phyloP scores from a whole-genome alignment of 164 flowering plant species.

The Paratinospora sagittata region DNA sequence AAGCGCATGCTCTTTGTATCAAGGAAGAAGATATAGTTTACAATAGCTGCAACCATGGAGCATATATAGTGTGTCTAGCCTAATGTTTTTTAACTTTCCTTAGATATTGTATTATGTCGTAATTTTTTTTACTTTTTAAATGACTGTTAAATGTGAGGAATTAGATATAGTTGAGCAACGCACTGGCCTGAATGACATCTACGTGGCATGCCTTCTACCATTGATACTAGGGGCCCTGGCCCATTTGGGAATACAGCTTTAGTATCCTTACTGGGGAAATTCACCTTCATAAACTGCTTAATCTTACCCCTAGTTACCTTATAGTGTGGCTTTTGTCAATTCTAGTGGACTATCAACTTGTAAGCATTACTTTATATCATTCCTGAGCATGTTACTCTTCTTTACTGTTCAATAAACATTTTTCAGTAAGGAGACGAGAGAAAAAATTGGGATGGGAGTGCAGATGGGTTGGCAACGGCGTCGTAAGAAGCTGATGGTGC shows the following conservation, averaged over 20 bases:
- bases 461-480: constrained; percentile 74
- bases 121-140: neutral
- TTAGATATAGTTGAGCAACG: neutral
- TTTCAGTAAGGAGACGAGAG: constrained; percentile 68
- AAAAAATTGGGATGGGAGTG: constrained; percentile 73
- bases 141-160: neutral
- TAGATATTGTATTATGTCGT: neutral
- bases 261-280: neutral
- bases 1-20: neutral
- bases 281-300: neutral
- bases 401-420: constrained; percentile 4
- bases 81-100: neutral
- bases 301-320: neutral
- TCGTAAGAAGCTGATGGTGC: constrained; percentile 50
- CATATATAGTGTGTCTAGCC: neutral
- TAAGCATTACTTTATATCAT: neutral
- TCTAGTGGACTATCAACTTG: neutral
- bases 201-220: neutral
- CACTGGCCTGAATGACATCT: neutral
- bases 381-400: neutral
- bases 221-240: neutral
- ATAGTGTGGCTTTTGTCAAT: neutral
- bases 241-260: neutral
- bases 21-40: neutral
- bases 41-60: neutral